These are phyloP conservation scores for Micromonas pusilla DNA, from an alignment of 139 green algal species.

Conservation along the genomic window DNA sequence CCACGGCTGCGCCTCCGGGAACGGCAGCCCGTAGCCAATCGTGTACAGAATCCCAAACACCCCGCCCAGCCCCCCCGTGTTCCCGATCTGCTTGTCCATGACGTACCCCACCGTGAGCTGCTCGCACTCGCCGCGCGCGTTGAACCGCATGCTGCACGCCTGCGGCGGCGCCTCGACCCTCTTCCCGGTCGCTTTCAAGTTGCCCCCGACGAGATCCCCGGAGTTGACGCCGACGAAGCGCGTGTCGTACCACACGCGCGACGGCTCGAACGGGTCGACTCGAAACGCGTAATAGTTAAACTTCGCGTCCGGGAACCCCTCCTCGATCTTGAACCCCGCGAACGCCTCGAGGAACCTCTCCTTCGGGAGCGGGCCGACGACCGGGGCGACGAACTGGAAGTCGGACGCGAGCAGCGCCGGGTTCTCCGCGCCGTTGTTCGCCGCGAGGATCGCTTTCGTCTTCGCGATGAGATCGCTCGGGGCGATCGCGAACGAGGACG, in stretches of 20 bases:
- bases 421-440: constrained; percentile 20
- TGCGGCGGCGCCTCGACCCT: constrained; percentile 34
- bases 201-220: neutral
- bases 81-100: constrained; percentile 52
- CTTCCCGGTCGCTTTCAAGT: neutral
- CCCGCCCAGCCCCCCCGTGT: constrained; percentile 57
- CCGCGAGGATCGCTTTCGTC: neutral
- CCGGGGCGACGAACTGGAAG: constrained; percentile 36
- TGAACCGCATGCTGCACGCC: constrained; percentile 41
- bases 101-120: constrained; percentile 55
- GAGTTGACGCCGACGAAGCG: constrained; percentile 10
- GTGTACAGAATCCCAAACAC: constrained; percentile 61
- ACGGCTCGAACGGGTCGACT: constrained; percentile 58
- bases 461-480: constrained; percentile 12
- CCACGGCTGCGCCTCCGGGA: constrained; percentile 47
- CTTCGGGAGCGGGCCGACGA: constrained; percentile 32
- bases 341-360: constrained; percentile 31
- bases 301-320: constrained; percentile 49
- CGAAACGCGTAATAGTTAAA: constrained; percentile 47
- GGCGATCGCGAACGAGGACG: constrained; percentile 5
- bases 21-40: constrained; percentile 45
- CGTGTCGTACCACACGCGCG: constrained; percentile 60
- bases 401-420: constrained; percentile 21
- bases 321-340: constrained; percentile 38
- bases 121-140: constrained; percentile 51